Base-by-base conservation (phyloP, 208 protist species). In the Plasmodiophora brassicae region DNA sequence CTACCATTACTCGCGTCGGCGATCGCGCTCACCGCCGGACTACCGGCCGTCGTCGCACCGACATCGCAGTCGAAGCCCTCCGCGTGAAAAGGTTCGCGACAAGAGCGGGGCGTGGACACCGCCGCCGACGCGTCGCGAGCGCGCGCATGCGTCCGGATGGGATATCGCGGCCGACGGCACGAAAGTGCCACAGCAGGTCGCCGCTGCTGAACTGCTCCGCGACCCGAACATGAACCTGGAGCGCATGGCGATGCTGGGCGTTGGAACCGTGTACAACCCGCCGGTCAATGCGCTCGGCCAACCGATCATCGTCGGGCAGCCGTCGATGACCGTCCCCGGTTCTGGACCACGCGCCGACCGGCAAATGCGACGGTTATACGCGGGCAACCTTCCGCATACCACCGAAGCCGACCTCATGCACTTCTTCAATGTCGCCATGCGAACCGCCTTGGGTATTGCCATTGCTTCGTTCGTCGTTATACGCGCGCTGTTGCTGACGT, bases 381-480 rank as follows among this genome's bases (percentile, higher is more conserved):
- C 50, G 28, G 84, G 84, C 5, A 86, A 65, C 44, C 50, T 86
- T 71, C 84, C 84, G 10, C 84, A 86, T 65, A 86, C 45, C 1
- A 65, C 84, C 36, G 84, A 86, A 28, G 35, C 28, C 36, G 84
- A 86, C 36, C n/a, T 65, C 1, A 86, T 86, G 45, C 84, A 86
- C 36, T 86, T 86, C n/a, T 86, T 86, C n/a, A 86, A 86, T n/a
- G 50, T 71, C 50, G 84, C 84, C 36, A 86, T 86, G 84, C 28
- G 45, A n/a, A 78, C 65, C 20, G 65, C 65, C 5, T 38, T 78
- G 32, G 65, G 65, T 78, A 38, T 78, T 38, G n/a, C n/a, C n/a
- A n/a, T n/a, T n/a, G n/a, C n/a, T n/a, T n/a, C n/a, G 20, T 5
- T 38, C 41, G 32, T 32, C 5, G 5, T 8, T 14, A 5, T 5